Base-by-base conservation (phyloP, 768 basidiomycete species). In the Amanita fuliginea region DNA sequence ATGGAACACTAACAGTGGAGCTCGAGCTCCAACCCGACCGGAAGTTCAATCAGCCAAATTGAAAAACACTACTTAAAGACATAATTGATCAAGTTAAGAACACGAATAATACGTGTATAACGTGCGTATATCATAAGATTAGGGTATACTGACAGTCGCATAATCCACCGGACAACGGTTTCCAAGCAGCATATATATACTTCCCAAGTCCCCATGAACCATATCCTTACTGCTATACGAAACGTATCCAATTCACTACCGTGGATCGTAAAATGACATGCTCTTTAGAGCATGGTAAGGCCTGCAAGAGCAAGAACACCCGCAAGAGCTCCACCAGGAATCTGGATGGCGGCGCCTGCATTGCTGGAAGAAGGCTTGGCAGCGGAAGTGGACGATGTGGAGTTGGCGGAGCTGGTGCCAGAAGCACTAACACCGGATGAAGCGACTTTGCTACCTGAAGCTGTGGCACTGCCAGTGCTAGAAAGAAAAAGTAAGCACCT, bases 261-360 rank as follows among this genome's bases (percentile, higher is more conserved):
- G 21, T 19, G 21, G 4, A 30, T 10, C 4, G 18, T 28, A 40
- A 18, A 5, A 37, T 7, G 4, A 22, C 4, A 18, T 16, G 37
- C 24, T 16, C 14, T 40, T 48, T 28, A 48, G 37, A 48, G 47
- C 37, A 41, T 41, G 7, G 39, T 28, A 13, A 48, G 39, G n/a
- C 47, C 47, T 10, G 28, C 47, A 1, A 48, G 36, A 18, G 47
- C 47, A 26, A 48, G 47, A 36, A 48, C 47, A 18, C 47, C 47
- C 1, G 47, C 47, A 18, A 48, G 35, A 18, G 39, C 47, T 8
- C 47, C 37, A n/a, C 37, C 28, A 16, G 47, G 37, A 18, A 41
- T 26, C 4, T 40, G 19, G 37, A 9, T 28, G 16, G 8, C 28
- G 3, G 22, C 16, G 13, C 14, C 47, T 13, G 37, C 39, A 35